Conservation (phyloP, 768 basidiomycete genomes). For the Hortiboletus campestris region DNA sequence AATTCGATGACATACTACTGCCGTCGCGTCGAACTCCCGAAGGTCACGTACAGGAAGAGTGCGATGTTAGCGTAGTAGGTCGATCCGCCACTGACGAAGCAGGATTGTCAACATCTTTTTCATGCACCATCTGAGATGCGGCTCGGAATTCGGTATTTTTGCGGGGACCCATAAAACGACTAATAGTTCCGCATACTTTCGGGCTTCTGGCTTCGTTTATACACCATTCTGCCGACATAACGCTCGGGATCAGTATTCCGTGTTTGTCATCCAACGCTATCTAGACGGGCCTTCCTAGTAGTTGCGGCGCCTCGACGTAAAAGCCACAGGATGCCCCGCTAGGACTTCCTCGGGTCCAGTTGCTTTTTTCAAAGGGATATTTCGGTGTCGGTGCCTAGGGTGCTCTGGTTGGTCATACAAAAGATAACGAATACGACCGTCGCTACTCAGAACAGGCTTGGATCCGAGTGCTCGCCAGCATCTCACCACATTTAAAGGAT, state of each 20-base stretch:
- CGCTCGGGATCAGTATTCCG: background rate
- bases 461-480: background rate
- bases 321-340: background rate
- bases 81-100: constrained; percentile 15
- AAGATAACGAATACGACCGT: background rate
- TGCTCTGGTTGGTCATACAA: background rate
- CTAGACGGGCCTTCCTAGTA: background rate
- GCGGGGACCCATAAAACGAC: background rate
- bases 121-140: background rate
- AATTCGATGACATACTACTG: background rate
- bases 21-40: background rate
- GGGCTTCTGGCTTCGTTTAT: background rate
- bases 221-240: background rate
- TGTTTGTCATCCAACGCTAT: background rate
- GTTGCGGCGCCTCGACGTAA: background rate
- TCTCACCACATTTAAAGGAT: background rate
- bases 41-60: background rate
- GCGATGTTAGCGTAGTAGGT: constrained; percentile 1
- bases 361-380: background rate
- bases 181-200: background rate
- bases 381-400: background rate
- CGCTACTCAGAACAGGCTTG: background rate
- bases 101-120: constrained; percentile 10
- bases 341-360: background rate
- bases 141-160: background rate